phyloP scores from a whole-genome alignment of 164 flowering plant species.

The Tetrastigma voinierianum region DNA sequence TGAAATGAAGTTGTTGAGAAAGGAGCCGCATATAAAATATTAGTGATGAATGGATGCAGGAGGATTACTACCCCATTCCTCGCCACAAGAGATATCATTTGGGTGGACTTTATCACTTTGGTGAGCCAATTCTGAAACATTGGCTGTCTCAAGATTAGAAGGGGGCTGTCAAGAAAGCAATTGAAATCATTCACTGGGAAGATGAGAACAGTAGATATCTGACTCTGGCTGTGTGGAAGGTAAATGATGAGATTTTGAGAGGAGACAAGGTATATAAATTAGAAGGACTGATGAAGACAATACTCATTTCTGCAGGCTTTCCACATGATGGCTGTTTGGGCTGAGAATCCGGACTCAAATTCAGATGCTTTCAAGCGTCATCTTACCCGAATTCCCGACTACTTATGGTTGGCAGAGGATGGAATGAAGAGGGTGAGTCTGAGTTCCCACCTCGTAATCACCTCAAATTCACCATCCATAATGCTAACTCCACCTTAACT shows the following conservation, averaged over 20 bases:
- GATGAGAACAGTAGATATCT: constrained; percentile 50
- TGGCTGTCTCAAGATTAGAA: constrained; percentile 45
- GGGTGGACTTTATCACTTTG: constrained; percentile 31
- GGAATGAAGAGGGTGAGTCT: constrained; percentile 37
- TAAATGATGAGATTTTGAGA: background rate
- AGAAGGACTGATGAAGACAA: too few species aligned
- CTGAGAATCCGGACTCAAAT: constrained; percentile 44
- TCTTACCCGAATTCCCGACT: constrained; percentile 49
- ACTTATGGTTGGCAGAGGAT: constrained; percentile 56
- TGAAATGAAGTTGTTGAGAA: background rate
- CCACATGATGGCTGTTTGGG: constrained; percentile 61
- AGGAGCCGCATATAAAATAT: too few species aligned
- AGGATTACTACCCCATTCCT: constrained; percentile 39
- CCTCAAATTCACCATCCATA: too few species aligned
- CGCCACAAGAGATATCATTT: constrained; percentile 36
- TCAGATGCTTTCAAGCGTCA: constrained; percentile 36
- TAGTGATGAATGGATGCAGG: constrained; percentile 24
- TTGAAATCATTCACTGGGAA: constrained; percentile 44
- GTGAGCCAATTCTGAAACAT: constrained; percentile 35
- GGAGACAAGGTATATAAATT: too few species aligned
- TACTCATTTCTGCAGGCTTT: constrained; percentile 19
- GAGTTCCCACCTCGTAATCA: background rate
- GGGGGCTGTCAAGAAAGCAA: constrained; percentile 32
- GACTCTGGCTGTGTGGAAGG: constrained; percentile 41
- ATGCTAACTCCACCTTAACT: constrained; percentile 19